Percentiles rank a stretch among this genome's conserved stretches.
Conservation (phyloP, 2,329 filamentous ascomycete genomes). For the Monilinia aucupariae region DNA sequence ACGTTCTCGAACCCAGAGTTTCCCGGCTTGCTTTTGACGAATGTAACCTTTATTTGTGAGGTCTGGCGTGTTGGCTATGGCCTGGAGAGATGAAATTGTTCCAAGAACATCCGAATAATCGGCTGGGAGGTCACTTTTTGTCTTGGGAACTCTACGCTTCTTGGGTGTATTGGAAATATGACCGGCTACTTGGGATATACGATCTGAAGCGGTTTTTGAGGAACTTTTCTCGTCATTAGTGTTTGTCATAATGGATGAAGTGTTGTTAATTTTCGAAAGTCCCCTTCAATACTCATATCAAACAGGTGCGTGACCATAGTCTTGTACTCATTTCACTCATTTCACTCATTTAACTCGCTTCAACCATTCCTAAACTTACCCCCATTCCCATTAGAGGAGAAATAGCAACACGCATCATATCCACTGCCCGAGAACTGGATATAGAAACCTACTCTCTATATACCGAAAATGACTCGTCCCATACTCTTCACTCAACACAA, state of each 20-base stretch:
- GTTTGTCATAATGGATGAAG: constrained; percentile 18
- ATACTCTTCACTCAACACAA: constrained; percentile 47
- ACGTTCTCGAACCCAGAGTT: constrained; percentile 59
- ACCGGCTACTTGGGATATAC: constrained; percentile 32
- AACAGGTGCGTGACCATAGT: constrained; percentile 41
- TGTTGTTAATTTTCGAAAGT: background rate
- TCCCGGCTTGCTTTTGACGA: constrained; percentile 58
- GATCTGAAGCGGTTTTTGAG: constrained; percentile 28
- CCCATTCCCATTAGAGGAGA: constrained; percentile 46
- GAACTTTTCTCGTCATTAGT: constrained; percentile 14
- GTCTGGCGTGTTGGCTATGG: constrained; percentile 51
- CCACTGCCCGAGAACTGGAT: constrained; percentile 52
- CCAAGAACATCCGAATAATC: constrained; percentile 57
- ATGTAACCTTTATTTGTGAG: constrained; percentile 50
- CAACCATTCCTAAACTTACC: background rate
- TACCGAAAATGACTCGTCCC: constrained; percentile 49
- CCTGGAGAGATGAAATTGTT: constrained; percentile 48
- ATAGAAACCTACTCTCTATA: constrained; percentile 53
- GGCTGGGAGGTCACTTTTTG: constrained; percentile 44
- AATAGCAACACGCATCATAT: constrained; percentile 56
- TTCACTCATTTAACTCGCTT: background rate
- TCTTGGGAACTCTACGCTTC: constrained; percentile 31
- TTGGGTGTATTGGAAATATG: constrained; percentile 31
- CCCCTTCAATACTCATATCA: constrained; percentile 35
- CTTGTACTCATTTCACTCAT: background rate